Percentiles rank a stretch among this genome's conserved stretches.
Evolutionary conservation across 2,329 filamentous ascomycete species (phyloP).

Genomic region (Venturia effusa): DNA sequence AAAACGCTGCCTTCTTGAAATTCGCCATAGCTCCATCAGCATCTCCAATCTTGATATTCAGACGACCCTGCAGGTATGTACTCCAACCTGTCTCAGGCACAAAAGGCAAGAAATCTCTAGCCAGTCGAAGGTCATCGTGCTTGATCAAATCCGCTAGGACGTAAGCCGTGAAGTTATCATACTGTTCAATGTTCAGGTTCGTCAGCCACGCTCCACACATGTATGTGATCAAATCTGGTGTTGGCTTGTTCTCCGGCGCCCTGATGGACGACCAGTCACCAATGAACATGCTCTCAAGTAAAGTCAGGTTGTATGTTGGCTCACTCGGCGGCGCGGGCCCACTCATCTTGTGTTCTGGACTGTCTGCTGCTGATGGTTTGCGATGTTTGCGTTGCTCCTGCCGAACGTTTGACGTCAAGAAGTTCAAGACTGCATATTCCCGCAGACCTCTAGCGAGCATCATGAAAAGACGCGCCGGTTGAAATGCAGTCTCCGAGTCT

Average conservation of each 20-base stretch:
- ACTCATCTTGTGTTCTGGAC: constrained; percentile 27
- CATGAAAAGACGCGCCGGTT: constrained; percentile 48
- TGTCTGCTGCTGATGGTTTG: neutral
- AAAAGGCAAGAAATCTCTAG: constrained; percentile 57
- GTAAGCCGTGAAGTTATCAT: constrained; percentile 26
- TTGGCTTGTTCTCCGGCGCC: constrained; percentile 18
- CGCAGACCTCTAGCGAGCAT: constrained; percentile 43
- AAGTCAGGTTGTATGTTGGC: constrained; percentile 17
- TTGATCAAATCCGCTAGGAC: constrained; percentile 34
- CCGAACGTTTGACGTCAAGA: constrained; percentile 17
- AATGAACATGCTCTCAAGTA: constrained; percentile 30
- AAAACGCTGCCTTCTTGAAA: constrained; percentile 75
- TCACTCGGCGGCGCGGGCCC: constrained; percentile 24
- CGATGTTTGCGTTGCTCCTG: constrained; percentile 22
- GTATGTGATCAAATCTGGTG: constrained; percentile 28
- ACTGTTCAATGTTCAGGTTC: constrained; percentile 27
- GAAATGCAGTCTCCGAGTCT: constrained; percentile 44
- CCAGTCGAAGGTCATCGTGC: constrained; percentile 36
- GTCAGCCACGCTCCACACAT: constrained; percentile 37
- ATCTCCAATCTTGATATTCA: constrained; percentile 64
- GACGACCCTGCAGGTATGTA: constrained; percentile 72
- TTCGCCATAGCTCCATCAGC: constrained; percentile 59
- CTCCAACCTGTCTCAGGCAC: constrained; percentile 47
- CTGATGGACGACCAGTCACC: constrained; percentile 27
- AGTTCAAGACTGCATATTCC: constrained; percentile 24